Conservation (phyloP, 1,284 basidiomycete genomes). For the Phenoliferia sp. region DNA sequence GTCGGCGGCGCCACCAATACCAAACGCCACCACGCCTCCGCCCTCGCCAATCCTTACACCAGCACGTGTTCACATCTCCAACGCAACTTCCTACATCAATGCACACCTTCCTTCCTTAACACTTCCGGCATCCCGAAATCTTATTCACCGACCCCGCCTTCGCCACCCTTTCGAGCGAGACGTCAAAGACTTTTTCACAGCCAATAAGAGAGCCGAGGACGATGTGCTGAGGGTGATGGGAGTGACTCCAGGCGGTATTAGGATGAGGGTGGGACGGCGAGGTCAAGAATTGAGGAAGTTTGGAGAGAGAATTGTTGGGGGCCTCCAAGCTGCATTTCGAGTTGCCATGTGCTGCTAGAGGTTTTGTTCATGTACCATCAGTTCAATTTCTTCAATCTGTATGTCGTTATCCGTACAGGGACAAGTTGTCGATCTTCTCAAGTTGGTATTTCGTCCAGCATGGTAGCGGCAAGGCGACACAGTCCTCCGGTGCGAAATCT, state of each 20-base stretch:
- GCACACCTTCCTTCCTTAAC: background rate
- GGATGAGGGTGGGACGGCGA: background rate
- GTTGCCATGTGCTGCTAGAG: background rate
- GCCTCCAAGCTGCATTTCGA: background rate
- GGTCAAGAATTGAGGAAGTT: background rate
- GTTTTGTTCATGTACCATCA: background rate
- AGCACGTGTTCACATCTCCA: background rate
- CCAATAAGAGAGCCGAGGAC: background rate
- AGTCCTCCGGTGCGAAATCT: too few species aligned
- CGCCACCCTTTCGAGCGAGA: background rate
- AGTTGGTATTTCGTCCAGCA: too few species aligned
- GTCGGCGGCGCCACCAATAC: background rate
- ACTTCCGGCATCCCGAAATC: background rate
- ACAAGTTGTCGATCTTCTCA: background rate
- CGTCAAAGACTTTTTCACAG: background rate
- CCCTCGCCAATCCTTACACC: background rate
- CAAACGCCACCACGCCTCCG: background rate
- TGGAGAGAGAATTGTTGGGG: background rate
- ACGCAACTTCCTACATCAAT: background rate
- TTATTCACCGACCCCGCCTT: background rate
- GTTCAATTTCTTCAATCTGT: background rate
- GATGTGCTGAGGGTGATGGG: background rate
- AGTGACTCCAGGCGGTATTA: background rate
- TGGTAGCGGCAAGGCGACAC: too few species aligned
- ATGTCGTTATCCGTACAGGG: background rate